A percentile compares a stretch with the other conserved stretches of the same genome.
These are phyloP conservation scores for Cetradonia linearis DNA, from an alignment of 495 filamentous ascomycete species.

Conservation along the genomic window DNA sequence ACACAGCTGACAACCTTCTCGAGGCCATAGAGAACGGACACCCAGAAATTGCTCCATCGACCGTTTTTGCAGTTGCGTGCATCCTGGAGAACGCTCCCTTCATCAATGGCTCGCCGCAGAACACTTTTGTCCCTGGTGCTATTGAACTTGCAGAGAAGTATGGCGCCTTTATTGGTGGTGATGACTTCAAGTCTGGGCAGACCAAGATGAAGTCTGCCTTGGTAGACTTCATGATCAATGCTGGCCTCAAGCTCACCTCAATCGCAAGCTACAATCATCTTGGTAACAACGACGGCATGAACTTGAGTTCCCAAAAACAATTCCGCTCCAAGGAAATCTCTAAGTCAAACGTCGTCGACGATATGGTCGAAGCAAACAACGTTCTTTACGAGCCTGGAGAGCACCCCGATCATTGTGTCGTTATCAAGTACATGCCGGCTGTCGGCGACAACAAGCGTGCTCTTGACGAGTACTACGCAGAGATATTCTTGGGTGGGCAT, in stretches of 20 bases:
- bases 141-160: conserved; percentile 84
- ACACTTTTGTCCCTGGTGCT: conserved; percentile 93
- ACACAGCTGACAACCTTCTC: conserved; percentile 89
- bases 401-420: conserved; percentile 80
- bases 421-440: conserved; percentile 98
- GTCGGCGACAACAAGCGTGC: conserved; percentile 99
- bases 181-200: conserved; percentile 99
- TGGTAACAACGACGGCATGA: conserved; percentile 98
- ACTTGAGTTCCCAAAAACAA: conserved; percentile 91
- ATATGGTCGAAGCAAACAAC: conserved; percentile 94
- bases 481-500: conserved; percentile 98
- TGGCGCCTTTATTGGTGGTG: conserved; percentile 86
- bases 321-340: conserved; percentile 99
- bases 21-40: conserved; percentile 78
- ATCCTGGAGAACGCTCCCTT: conserved; percentile 86
- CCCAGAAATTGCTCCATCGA: conserved; percentile 83
- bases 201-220: conserved; percentile 99
- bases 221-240: conserved; percentile 96
- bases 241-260: conserved; percentile 97
- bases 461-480: conserved; percentile 96
- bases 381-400: conserved; percentile 83
- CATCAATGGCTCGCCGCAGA: conserved; percentile 99
- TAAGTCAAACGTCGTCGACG: conserved; percentile 97
- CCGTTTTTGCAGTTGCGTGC: conserved; percentile 87
- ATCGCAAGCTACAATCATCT: conserved; percentile 99